Percentiles rank a stretch among this genome's conserved stretches.
phyloP scores from a whole-genome alignment of 2,329 filamentous ascomycete species.

The Dothidotthia symphoricarpi region DNA sequence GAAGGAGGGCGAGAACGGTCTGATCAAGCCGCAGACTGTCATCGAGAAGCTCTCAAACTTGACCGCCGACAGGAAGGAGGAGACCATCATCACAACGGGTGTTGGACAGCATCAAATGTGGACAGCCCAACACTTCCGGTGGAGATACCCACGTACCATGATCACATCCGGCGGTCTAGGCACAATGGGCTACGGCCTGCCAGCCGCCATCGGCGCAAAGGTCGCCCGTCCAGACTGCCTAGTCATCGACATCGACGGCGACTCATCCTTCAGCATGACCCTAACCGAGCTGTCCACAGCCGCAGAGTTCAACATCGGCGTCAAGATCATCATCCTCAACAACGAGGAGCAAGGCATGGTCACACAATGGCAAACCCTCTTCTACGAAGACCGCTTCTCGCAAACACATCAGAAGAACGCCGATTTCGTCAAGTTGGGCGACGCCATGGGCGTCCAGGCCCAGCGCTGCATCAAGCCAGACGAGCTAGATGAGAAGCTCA shows the following conservation, averaged over 20 bases:
- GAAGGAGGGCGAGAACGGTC: conserved; percentile 67
- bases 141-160: conserved; percentile 88
- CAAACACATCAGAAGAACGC: conserved; percentile 95
- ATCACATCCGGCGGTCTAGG: conserved; percentile 94
- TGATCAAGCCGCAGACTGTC: conserved; percentile 92
- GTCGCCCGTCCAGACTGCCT: conserved; percentile 77
- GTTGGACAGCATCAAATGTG: conserved; percentile 99
- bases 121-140: conserved; percentile 94
- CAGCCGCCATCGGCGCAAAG: conserved; percentile 92
- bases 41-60: conserved; percentile 88
- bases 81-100: conserved; percentile 86
- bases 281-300: conserved; percentile 92
- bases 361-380: conserved; percentile 96
- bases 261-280: conserved; percentile 99
- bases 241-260: conserved; percentile 94
- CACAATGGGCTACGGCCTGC: conserved; percentile 94
- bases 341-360: conserved; percentile 99
- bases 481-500: conserved; percentile 73
- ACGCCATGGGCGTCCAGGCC: conserved; percentile 84
- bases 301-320: conserved; percentile 91
- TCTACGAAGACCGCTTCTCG: conserved; percentile 90
- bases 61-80: conserved; percentile 74
- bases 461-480: conserved; percentile 69
- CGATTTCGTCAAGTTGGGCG: conserved; percentile 90
- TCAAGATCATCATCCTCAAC: conserved; percentile 93